Evolutionary conservation across 192 early-diverging fungal species (phyloP).

Genomic region (Entophlyctis luteolus): DNA sequence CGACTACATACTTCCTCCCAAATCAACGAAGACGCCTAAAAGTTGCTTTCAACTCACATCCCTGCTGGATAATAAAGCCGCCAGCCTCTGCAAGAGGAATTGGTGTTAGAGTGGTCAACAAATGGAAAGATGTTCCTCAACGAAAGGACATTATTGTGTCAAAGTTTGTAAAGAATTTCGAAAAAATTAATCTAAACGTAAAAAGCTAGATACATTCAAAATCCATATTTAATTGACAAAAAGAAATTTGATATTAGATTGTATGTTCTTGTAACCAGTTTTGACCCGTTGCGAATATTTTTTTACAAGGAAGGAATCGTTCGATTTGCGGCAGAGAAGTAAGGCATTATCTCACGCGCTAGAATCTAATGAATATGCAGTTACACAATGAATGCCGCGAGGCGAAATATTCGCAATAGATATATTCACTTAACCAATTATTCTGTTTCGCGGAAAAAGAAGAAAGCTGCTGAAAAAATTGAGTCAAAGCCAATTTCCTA

Average conservation of each 20-base stretch:
- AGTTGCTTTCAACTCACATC: constrained; percentile 24
- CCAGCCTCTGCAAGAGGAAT: constrained; percentile 49
- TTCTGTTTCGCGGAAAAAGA: constrained; percentile 38
- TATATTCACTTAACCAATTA: constrained; percentile 51
- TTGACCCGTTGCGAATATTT: constrained; percentile 43
- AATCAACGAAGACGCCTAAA: constrained; percentile 25
- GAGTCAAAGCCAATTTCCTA: not conserved
- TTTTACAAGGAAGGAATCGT: constrained; percentile 37
- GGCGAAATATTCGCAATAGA: constrained; percentile 28
- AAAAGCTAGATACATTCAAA: constrained; percentile 32
- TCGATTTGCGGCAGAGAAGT: constrained; percentile 41
- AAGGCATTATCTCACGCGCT: not conserved
- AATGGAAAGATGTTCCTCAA: constrained; percentile 36
- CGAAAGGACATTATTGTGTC: constrained; percentile 39
- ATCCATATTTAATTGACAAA: constrained; percentile 42
- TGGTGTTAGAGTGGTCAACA: constrained; percentile 41
- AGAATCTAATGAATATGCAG: not conserved
- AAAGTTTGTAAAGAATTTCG: not conserved
- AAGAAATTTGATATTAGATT: constrained; percentile 46
- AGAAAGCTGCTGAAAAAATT: not conserved
- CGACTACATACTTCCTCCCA: constrained; percentile 44
- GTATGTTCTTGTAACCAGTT: constrained; percentile 46
- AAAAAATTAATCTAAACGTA: not conserved
- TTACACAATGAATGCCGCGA: constrained; percentile 3
- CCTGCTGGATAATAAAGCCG: constrained; percentile 49